Conservation (phyloP, 805 yeast genomes). For the Candida pseudoglaebosa region DNA sequence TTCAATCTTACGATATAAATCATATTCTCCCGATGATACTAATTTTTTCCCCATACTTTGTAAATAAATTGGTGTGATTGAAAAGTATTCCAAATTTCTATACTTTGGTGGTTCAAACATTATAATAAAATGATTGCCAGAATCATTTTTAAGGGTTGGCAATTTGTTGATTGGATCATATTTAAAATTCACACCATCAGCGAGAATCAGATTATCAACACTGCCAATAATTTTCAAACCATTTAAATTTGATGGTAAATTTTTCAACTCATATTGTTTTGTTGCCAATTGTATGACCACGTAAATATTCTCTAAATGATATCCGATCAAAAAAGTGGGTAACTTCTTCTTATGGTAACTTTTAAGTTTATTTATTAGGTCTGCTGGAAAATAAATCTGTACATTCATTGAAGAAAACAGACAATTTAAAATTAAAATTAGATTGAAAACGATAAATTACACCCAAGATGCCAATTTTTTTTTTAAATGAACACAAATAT, state of each 20-base stretch:
- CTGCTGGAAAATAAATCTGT: conserved; percentile 32
- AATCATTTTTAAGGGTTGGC: conserved; percentile 13
- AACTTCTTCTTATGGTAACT: conserved; percentile 5
- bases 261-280: neutral
- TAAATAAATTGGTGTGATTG: conserved; percentile 68
- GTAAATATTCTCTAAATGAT: conserved; percentile 17
- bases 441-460: too few relatives aligned
- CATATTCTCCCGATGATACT: conserved; percentile 7
- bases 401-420: conserved; percentile 3
- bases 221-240: conserved; percentile 16
- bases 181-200: conserved; percentile 8
- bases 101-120: conserved; percentile 72
- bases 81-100: conserved; percentile 68
- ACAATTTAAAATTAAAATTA: too few relatives aligned
- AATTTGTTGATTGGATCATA: conserved; percentile 7
- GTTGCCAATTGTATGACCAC: conserved; percentile 17
- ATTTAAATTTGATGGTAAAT: conserved; percentile 9
- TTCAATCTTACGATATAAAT: conserved; percentile 22
- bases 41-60: conserved; percentile 39
- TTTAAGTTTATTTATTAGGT: conserved; percentile 15
- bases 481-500: too few relatives aligned
- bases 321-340: conserved; percentile 21
- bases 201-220: conserved; percentile 7
- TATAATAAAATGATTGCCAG: conserved; percentile 10
- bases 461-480: conserved; percentile 10